Conservation (phyloP, 345 rosid genomes). For the Cardamine chenopodiifolia region DNA sequence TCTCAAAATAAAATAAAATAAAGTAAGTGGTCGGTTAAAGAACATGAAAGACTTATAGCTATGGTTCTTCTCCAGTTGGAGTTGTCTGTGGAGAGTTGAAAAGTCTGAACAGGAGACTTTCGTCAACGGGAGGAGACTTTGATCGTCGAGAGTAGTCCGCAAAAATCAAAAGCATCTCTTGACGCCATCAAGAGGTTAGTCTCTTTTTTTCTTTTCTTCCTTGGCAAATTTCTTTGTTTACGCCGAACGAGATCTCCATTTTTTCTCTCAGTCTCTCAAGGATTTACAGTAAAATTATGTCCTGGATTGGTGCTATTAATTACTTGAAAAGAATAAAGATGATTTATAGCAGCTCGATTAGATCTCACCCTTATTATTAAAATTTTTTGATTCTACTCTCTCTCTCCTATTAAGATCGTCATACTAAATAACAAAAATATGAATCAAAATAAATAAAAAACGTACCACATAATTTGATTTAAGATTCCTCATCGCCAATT, state of each 20-base stretch:
- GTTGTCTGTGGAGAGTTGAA: too few relatives aligned
- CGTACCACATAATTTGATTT: too few relatives aligned
- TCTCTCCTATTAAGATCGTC: neutral
- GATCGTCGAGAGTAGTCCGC: too few relatives aligned
- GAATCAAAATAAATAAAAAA: neutral
- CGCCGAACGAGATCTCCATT: neutral
- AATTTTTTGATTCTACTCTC: neutral
- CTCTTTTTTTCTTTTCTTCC: neutral
- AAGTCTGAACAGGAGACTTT: too few relatives aligned
- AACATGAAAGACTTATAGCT: too few relatives aligned
- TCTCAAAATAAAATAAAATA: too few relatives aligned
- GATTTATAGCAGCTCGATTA: too few relatives aligned
- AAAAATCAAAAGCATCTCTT: neutral
- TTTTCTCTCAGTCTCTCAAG: neutral
- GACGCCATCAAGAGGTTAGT: neutral
- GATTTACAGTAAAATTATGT: neutral
- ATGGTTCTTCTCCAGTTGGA: too few relatives aligned
- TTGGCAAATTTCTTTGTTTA: neutral
- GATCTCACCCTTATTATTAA: too few relatives aligned
- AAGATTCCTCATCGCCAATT: neutral
- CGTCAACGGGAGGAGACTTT: too few relatives aligned
- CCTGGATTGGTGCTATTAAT: neutral
- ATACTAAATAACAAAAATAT: too few relatives aligned
- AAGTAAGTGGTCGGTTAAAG: too few relatives aligned
- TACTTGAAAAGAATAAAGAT: neutral